Base-by-base conservation (phyloP, 805 yeast genomes). In the Candida coquimbonensis region DNA sequence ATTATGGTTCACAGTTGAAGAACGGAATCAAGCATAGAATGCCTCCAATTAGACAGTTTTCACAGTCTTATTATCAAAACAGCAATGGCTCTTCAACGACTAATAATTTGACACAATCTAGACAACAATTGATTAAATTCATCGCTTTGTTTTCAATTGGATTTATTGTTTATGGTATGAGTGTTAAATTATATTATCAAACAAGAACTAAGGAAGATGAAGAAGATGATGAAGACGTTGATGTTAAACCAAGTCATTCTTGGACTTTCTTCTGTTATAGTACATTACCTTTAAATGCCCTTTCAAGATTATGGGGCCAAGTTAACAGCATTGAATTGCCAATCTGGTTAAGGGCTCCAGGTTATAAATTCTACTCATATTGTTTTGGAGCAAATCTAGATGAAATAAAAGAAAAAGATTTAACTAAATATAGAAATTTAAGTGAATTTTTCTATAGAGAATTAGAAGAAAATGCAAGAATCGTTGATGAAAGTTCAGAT, bases 261-360 rank as follows among this genome's bases (percentile, higher is more conserved):
- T 90, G 97, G 97, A 81, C 84, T 37, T 77, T 91, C 46, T 90
- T 87, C 59, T 83, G 93, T 29, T 93, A 93, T 65, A 80, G 89
- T 4, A 82, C 96, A 2, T 70, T 93, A 40, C 99, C 99, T 1
- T 74, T 93, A 61, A 88, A 90, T 60, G 86, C 96, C 1, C 72
- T 89, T 32, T 89, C 97, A 1, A 77, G 99, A 50, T 66, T 91
- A 39, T 93, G 99, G 99, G 99, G 99, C 31, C 80, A 78, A 56
- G 75, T 93, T 47, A 93, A 93, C 61, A 81, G 81, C 46, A 73
- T 90, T 39, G 82, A 80, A 39, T 70, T 93, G 51, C 99, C 99
- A 0, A 73, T 81, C 25, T 88, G 96, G 95, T 57, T 91, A 49
- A 76, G 99, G 55, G 79, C 74, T 11, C 93, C 95, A 19, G 81